Base-by-base conservation (phyloP, 345 rosid species). In the Trapa incisa region DNA sequence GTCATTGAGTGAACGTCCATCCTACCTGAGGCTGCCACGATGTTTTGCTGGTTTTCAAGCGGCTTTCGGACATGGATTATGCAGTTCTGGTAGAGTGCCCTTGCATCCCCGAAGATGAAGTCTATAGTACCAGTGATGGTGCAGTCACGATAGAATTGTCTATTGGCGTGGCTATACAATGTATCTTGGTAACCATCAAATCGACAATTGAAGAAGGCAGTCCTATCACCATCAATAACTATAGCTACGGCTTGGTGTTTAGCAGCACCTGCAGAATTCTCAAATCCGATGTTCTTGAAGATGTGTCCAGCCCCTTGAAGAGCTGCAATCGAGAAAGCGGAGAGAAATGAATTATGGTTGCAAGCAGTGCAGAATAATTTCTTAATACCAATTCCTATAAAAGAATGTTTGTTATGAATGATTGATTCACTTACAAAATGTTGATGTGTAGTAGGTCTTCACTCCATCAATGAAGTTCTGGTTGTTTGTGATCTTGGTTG, bases 71-170 rank as follows among this genome's bases (percentile, higher is more conserved):
- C 61, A 29, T 79, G 61, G 68, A 92, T 77, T 3, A 61, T 78
- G 76, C 96, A 22, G 29, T 22, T 22, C 29, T 22, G 29, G 29
- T 22, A 22, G 29, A 22, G 29, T 22, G 29, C 29, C 0, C 82
- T 68, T 3, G 89, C 95, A 16, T 85, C 88, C 0, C 98, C 98
- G 37, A 86, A 83, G 68, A 92, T 71, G 69, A 87, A 85, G 75
- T 92, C 96, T 6, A 92, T 77, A 13, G 96, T 89, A 47, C 98
- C 98, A 0, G 86, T 62, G 76, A 92, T 72, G 56, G 72, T 76
- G 76, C 96, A 89, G 61, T 87, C 92, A 0, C 98, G 91, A 85
- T 80, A 92, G 85, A 83, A 92, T 68, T 92, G 98, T 16, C 96
- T 89, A 70, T 81, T 84, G 73, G 91, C 69, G 74, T 85, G 93